phyloP scores from a whole-genome alignment of 352 stramenopile species.

The Phytophthora melonis region DNA sequence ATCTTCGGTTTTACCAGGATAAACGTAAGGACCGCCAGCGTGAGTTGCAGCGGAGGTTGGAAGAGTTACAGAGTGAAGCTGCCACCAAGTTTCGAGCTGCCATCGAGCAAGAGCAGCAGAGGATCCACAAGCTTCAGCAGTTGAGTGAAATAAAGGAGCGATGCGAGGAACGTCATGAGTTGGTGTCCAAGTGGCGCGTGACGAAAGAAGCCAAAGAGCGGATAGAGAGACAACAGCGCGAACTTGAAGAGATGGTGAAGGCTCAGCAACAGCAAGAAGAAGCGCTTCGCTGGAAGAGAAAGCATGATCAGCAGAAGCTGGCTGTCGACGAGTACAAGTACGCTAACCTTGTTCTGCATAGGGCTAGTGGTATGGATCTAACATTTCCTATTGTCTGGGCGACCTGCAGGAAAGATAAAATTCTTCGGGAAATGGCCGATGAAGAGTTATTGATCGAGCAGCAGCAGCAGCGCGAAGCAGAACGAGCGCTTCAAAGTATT shows the following conservation, averaged over 20 bases:
- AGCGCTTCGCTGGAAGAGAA: constrained; percentile 49
- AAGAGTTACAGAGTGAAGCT: constrained; percentile 37
- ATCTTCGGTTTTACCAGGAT: constrained; percentile 60
- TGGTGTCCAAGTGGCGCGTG: constrained; percentile 61
- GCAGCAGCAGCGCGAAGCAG: constrained; percentile 41
- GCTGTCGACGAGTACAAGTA: constrained; percentile 72
- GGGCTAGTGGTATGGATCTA: not conserved
- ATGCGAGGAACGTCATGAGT: constrained; percentile 49
- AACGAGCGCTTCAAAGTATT: constrained; percentile 43
- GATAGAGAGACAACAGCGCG: constrained; percentile 63
- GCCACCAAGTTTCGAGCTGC: constrained; percentile 40
- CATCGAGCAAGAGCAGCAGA: constrained; percentile 40
- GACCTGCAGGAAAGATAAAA: constrained; percentile 45
- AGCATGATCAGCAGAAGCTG: constrained; percentile 57
- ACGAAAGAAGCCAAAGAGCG: constrained; percentile 65
- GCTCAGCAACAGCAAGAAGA: constrained; percentile 53
- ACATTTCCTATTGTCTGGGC: not conserved
- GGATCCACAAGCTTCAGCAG: constrained; percentile 40
- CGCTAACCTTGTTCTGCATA: not conserved
- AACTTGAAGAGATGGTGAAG: constrained; percentile 56
- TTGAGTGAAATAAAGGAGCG: constrained; percentile 49
- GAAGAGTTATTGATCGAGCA: constrained; percentile 52
- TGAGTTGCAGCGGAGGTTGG: constrained; percentile 54
- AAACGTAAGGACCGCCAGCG: constrained; percentile 60
- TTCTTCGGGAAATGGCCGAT: constrained; percentile 52